These are phyloP conservation scores for Aspergillus campestris DNA, from an alignment of 495 filamentous ascomycete species.

Conservation along the genomic window DNA sequence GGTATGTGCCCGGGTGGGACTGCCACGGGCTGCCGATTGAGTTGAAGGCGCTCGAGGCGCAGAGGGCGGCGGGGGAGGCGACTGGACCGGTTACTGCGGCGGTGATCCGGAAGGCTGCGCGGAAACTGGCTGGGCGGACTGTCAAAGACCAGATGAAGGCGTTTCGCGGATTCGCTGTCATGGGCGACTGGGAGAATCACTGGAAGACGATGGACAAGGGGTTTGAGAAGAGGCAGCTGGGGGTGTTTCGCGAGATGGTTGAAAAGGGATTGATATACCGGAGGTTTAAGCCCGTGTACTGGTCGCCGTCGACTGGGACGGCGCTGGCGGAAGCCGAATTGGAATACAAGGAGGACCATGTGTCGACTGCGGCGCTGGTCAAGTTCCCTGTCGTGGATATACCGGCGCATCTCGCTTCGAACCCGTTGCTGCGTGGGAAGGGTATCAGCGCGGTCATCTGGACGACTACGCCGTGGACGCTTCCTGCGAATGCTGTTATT, in stretches of 20 bases:
- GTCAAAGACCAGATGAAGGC: constrained; percentile 72
- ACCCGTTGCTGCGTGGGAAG: constrained; percentile 25
- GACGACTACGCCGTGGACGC: constrained; percentile 97
- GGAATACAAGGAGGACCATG: constrained; percentile 83
- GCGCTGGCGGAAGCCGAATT: constrained; percentile 93
- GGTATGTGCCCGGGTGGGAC: constrained; percentile 96
- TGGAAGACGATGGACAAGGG: constrained; percentile 88
- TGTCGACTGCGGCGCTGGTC: constrained; percentile 72
- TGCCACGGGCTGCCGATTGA: constrained; percentile 98
- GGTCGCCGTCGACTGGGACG: constrained; percentile 84
- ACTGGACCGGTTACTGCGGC: constrained; percentile 20
- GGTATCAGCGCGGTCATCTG: constrained; percentile 72
- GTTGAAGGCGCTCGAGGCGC: constrained; percentile 77
- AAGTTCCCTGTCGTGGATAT: constrained; percentile 60
- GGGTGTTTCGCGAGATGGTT: constrained; percentile 79
- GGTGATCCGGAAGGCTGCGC: constrained; percentile 60
- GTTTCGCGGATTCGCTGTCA: constrained; percentile 78
- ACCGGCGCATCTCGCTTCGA: constrained; percentile 33
- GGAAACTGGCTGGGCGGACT: constrained; percentile 63
- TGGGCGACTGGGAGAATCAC: constrained; percentile 87
- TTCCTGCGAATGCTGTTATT: constrained; percentile 88
- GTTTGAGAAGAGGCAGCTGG: constrained; percentile 81
- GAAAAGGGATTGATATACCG: constrained; percentile 79
- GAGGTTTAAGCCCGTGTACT: constrained; percentile 88
- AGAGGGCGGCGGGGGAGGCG: constrained; percentile 19